Evolutionary conservation across 176 grass and related monocot genomes (phyloP), one percentile per base, ranked within the genome.

Genomic region (Avena eriantha): DNA sequence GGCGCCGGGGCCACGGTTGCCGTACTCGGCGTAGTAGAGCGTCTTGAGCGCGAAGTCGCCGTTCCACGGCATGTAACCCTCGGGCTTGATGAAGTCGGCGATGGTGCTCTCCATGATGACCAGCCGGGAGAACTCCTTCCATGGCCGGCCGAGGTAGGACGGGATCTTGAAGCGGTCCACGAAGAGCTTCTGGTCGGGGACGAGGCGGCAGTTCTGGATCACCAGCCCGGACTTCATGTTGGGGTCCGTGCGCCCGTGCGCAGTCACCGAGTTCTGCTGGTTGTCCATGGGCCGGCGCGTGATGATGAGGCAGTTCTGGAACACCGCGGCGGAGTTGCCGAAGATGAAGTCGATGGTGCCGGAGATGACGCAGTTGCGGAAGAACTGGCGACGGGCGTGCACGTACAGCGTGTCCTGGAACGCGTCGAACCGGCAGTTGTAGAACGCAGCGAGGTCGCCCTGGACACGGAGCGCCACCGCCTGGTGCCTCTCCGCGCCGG

Each of bases 331-430:
- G 5, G 92, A 88, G 87, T 92, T 94, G 73, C 94, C 94, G 73
- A 97, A 97, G 85, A 97, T 94, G 92, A 97, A 97, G 88, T 97
- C 94, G 55, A 97, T 87, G 63, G 94, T 97, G 21, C 94, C 94
- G 2, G 92, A 94, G 79, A 97, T 57, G 63, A 92, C 92, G 88
- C 94, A 97, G 77, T 97, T 91, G 57, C 94, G 89, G 94, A 94
- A 97, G 90, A 94, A 97, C 51, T 94, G 94, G 0, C 92, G 86
- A 4, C 88, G 35, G 0, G 85, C 69, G 61, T 94, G 92, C 74
- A 87, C 83, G 81, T 94, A 97, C 23, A 97, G 86, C 29, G 94
- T 97, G 90, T 97, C 94, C 87, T 97, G 94, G 87, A 86, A 97
- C 43, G 80, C 92, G 75, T 97, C 94, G 69, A 97, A 89, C n/a